Evolutionary conservation across 2,329 filamentous ascomycete genomes (phyloP), one percentile per base, ranked within the genome.

Genomic region (Aspergillus costaricaensis): DNA sequence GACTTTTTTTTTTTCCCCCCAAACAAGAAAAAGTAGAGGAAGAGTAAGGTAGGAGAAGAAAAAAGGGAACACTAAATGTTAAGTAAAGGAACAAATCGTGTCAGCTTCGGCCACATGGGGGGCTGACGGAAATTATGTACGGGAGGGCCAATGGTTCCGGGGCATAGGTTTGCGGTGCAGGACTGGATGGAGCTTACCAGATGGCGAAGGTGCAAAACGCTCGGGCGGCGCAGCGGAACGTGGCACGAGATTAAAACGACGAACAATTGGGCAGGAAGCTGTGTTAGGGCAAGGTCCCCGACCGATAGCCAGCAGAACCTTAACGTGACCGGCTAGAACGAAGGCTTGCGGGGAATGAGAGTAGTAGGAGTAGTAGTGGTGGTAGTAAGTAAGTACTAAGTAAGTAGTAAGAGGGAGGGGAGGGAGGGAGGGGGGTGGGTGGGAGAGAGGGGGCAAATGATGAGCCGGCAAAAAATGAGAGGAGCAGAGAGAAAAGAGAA

Each of bases 211-310:
- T 60, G 61, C 62, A 63, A 55, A 65, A 66, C 62, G 64, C 59
- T 65, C 57, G 48, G 59, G 56, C 59, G 54, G 60, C 48, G 57
- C 61, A 57, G 63, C 57, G 62, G 61, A 67, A 67, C 65, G 65
- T 67, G 64, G 65, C 65, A 67, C 62, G 59, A 65, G 64, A 65
- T 60, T 56, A 41, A 60, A 58, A 62, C 55, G 49, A 58, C 50
- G 53, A 66, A 66, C 65, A 67, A 66, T 67, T 66, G 64, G 65
- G 60, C 58, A 65, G 62, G 58, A 61, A 61, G 54, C 57, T 48
- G 54, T 43, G 38, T 62, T 62, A 66, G 63, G 63, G 63, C 60
- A 63, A 60, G 60, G 62, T 55, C 30, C 53, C 60, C 62, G 62
- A 62, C 62, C 58, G 62, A 64, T 58, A 58, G 60, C 54, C 55